Base-by-base conservation (phyloP, 306 rosid genomes). In the Cicer yamashitae region DNA sequence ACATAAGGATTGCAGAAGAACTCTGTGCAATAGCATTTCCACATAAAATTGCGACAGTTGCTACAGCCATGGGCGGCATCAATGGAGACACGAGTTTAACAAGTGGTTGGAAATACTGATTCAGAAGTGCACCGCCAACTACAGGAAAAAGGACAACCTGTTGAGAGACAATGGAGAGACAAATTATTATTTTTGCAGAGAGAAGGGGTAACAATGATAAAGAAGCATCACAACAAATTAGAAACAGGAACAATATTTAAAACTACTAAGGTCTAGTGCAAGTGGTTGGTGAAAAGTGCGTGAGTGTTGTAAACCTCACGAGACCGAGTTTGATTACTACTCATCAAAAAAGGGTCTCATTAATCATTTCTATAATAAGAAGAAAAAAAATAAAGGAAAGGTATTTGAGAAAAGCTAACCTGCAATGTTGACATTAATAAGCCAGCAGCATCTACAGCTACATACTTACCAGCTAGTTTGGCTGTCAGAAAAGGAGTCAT, bases 91-190 rank as follows among this genome's bases (percentile, higher is more conserved):
- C 79, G 30, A 89, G 37, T 67, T 79, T 85, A 77, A 93, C 97
- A 57, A 89, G 70, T 64, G 93, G 84, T 51, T 89, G 87, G 85
- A 91, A 87, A 79, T 81, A 89, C 76, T 91, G 97, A 78, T 93
- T 93, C 76, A 93, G 87, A 76, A 93, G 85, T 14, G 98, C 97
- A 71, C 96, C 93, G 8, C 62, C 90, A 50, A 93, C 22, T 5
- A 91, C 98, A 7, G 98, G 98, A 65, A 93, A 82, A 68, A 93
- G 96, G 74, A 93, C 93, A 71, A 89, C 89, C 97, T 93, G 93
- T 69, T 70, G 30, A 80, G 20, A 62, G 22, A 22, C 45, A 38
- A 66, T 69, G 67, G 30, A 80, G 20, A 62, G 22, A 22, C 45
- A 38, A 66, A 30, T 30, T 30, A 6, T 65, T 52, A 14, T 41